Evolutionary conservation across 2,329 filamentous ascomycete species (phyloP).

Genomic region (Pezicula rhizophila): DNA sequence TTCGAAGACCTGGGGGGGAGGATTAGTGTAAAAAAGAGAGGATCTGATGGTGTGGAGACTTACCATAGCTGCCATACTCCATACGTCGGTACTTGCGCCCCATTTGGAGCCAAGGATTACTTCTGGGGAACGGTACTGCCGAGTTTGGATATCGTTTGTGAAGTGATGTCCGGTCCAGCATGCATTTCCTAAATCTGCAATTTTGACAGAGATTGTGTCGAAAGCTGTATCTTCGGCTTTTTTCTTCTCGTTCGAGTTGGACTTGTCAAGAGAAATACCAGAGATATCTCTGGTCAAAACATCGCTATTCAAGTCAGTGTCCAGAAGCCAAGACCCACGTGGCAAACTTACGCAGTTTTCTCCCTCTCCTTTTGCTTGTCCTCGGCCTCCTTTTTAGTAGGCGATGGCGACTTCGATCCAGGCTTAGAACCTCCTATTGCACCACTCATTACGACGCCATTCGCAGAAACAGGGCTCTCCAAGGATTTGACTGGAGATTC

Average conservation of each 20-base stretch:
- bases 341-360: slow-evolving; percentile 78
- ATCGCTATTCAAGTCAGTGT: slow-evolving; percentile 50
- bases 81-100: slow-evolving; percentile 98
- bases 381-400: slow-evolving; percentile 43
- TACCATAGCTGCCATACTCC: slow-evolving; percentile 99
- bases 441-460: slow-evolving; percentile 47
- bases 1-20: slow-evolving; percentile 71
- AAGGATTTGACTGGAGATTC: slow-evolving; percentile 34
- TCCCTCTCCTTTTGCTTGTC: slow-evolving; percentile 78
- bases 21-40: not conserved
- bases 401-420: slow-evolving; percentile 34
- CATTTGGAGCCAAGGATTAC: slow-evolving; percentile 96
- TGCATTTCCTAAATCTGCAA: slow-evolving; percentile 94
- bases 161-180: slow-evolving; percentile 99
- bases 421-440: slow-evolving; percentile 35
- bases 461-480: slow-evolving; percentile 27
- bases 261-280: slow-evolving; percentile 85
- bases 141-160: slow-evolving; percentile 97
- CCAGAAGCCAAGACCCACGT: slow-evolving; percentile 1
- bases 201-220: slow-evolving; percentile 85
- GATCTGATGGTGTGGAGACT: slow-evolving; percentile 23
- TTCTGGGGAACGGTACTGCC: slow-evolving; percentile 94
- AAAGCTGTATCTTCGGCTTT: slow-evolving; percentile 47
- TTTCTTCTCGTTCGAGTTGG: slow-evolving; percentile 53
- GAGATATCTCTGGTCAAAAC: slow-evolving; percentile 89